Conservation (phyloP, 2,329 filamentous ascomycete species). For the Aspergillus novoparasiticus region DNA sequence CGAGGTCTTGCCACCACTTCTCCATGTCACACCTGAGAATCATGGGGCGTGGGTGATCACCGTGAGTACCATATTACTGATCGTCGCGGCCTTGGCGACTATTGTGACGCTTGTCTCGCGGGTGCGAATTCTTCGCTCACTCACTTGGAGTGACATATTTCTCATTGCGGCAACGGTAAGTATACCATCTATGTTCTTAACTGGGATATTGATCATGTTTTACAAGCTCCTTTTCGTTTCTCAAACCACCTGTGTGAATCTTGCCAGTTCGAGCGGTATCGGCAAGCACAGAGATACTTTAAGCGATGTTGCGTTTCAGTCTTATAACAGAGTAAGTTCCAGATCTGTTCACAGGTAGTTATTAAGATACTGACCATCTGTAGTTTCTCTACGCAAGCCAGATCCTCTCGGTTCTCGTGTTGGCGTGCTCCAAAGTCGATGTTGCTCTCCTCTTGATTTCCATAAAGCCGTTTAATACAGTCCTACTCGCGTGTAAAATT, state of each 20-base stretch:
- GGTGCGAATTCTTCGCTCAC: not conserved
- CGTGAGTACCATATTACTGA: not conserved
- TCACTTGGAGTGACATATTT: not conserved
- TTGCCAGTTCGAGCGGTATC: slow-evolving; percentile 1
- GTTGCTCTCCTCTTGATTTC: not conserved
- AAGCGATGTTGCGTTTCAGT: not conserved
- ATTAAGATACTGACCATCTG: not conserved
- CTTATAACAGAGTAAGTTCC: not conserved
- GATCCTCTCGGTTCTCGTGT: not conserved
- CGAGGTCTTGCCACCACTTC: not conserved
- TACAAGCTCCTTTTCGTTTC: not conserved
- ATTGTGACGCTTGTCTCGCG: slow-evolving; percentile 1
- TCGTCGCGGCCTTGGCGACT: not conserved
- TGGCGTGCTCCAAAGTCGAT: slow-evolving; percentile 2
- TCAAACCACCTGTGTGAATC: slow-evolving; percentile 1
- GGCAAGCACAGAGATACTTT: not conserved
- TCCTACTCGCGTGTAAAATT: not conserved
- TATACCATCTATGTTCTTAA: too few species aligned
- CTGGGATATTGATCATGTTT: not conserved
- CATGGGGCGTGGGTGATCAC: not conserved
- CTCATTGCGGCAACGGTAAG: not conserved
- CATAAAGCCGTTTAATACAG: not conserved
- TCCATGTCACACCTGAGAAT: not conserved
- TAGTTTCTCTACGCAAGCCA: slow-evolving; percentile 4
- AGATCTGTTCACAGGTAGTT: not conserved